Percentiles rank a stretch among this genome's conserved stretches.
Evolutionary conservation across 371 early-diverging fungal species (phyloP).

Genomic region (Saksenaea oblongispora): DNA sequence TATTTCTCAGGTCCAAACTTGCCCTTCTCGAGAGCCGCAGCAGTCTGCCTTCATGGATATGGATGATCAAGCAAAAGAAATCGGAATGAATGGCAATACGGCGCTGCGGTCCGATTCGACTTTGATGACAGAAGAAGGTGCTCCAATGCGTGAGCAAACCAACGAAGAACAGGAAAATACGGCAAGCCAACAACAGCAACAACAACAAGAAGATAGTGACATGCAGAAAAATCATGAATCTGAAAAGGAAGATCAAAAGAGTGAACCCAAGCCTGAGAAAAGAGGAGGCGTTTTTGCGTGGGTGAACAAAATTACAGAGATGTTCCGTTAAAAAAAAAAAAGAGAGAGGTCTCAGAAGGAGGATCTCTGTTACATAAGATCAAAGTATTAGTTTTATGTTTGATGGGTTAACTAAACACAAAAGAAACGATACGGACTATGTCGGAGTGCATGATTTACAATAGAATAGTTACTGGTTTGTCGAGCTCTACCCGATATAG

Average conservation of each 20-base stretch:
- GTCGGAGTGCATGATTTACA: too few relatives aligned
- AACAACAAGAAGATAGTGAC: neutral
- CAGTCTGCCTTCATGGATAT: slow-evolving; percentile 2
- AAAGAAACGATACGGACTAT: too few relatives aligned
- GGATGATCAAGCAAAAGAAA: neutral
- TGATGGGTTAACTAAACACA: too few relatives aligned
- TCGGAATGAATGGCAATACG: neutral
- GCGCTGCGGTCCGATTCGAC: neutral
- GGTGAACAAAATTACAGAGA: neutral
- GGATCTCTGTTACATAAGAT: neutral
- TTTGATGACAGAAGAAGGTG: neutral
- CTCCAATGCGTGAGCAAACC: neutral
- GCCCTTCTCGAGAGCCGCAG: neutral
- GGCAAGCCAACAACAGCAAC: neutral
- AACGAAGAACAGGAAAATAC: neutral
- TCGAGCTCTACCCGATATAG: too few relatives aligned
- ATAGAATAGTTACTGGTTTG: too few relatives aligned
- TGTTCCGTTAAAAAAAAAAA: neutral
- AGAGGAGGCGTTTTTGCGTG: neutral
- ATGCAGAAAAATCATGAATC: neutral
- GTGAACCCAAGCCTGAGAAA: neutral
- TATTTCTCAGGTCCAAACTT: neutral
- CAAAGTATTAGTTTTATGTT: too few relatives aligned
- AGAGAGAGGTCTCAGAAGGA: neutral
- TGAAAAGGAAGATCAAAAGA: neutral